Evolutionary conservation across 345 rosid genomes (phyloP), one percentile per base, ranked within the genome.

Genomic region (Lumnitzera racemosa): DNA sequence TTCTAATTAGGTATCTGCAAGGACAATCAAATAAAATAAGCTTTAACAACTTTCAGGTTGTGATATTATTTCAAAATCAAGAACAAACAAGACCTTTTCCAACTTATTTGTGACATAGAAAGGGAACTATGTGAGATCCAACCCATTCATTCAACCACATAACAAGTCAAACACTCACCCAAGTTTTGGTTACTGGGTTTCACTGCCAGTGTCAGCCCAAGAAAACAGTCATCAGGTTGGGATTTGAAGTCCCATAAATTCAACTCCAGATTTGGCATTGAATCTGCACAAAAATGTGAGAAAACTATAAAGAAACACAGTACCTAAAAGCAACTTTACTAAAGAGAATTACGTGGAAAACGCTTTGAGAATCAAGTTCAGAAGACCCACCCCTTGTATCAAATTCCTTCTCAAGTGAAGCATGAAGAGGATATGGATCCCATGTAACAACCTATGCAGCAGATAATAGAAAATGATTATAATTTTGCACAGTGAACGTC

Each of bases 181-280:
- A 84, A 62, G 70, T 80, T 81, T 58, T 92, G 73, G 67, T 80
- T 74, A 71, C 94, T 91, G 57, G 96, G 96, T 65, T 85, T 86
- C 63, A 88, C 88, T 17, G 95, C 98, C 47, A 91, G 77, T 1
- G 98, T 86, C 76, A 91, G 74, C 66, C 96, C 98, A 68, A 91
- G 90, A 67, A 88, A 91, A 72, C 90, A 88, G 62, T 91, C 98
- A 62, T 91, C 95, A 55, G 87, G 74, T 76, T 88, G 80, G 53
- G 80, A 69, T 68, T 83, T 80, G 47, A 91, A 91, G 83, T 86
- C 82, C 96, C 98, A 88, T 36, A 91, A 86, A 66, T 84, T 91
- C 75, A 91, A 72, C 82, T 91, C 98, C 46, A 91, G 98, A 76
- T 86, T 91, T 70, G 95, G 98, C 77, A 72, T 79, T 17, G 83